phyloP scores from a whole-genome alignment of 2,329 filamentous ascomycete genomes.

The Arthrobotrys iridis region DNA sequence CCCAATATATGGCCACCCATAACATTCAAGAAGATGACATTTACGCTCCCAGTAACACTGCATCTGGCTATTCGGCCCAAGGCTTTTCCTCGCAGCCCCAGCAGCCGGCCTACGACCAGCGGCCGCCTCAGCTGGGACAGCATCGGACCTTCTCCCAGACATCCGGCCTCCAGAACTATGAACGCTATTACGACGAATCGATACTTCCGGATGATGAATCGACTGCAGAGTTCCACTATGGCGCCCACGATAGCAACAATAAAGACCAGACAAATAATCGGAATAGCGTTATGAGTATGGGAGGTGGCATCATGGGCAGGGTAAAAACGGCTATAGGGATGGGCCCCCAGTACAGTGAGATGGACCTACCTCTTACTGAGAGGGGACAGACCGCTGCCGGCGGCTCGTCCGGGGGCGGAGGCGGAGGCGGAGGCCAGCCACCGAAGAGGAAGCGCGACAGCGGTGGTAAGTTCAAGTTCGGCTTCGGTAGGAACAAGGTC shows the following conservation, averaged over 20 bases:
- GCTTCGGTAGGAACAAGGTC: slow-evolving; percentile 82
- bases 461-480: slow-evolving; percentile 86
- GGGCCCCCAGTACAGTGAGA: slow-evolving; percentile 88
- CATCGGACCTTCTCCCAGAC: slow-evolving; percentile 74
- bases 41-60: slow-evolving; percentile 42
- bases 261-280: slow-evolving; percentile 68
- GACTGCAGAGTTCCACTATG: slow-evolving; percentile 79
- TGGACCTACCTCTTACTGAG: slow-evolving; percentile 95
- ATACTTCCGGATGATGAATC: slow-evolving; percentile 72
- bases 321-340: slow-evolving; percentile 92
- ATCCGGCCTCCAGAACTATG: slow-evolving; percentile 85
- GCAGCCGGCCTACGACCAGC: slow-evolving; percentile 61
- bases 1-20: slow-evolving; percentile 56
- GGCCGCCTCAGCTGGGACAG: slow-evolving; percentile 58
- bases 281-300: slow-evolving; percentile 87
- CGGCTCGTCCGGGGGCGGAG: slow-evolving; percentile 62
- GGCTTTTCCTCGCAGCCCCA: slow-evolving; percentile 54
- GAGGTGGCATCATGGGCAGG: slow-evolving; percentile 84
- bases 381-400: slow-evolving; percentile 65
- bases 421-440: slow-evolving; percentile 59
- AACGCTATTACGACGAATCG: slow-evolving; percentile 83
- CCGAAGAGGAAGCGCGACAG: slow-evolving; percentile 68
- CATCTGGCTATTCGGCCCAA: slow-evolving; percentile 38
- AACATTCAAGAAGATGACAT: slow-evolving; percentile 53
- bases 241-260: slow-evolving; percentile 77